Evolutionary conservation across 805 yeast species (phyloP), one percentile per base, ranked within the genome.

Genomic region (Candida morakotiae): DNA sequence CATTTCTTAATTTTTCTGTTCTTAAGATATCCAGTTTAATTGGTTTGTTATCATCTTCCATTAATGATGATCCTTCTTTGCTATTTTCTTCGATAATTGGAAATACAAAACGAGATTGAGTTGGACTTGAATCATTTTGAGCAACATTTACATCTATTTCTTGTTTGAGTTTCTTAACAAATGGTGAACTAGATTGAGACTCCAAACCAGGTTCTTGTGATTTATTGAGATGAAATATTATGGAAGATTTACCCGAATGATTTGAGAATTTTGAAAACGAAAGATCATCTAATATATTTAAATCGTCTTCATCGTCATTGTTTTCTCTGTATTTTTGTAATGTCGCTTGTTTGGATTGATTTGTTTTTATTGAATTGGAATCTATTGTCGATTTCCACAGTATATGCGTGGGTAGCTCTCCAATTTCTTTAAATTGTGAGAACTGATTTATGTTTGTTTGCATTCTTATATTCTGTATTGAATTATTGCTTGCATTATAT

Each of bases 181-280:
- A 60, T 11, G 68, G 66, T 30, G 64, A 58, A 1, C 42, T 45
- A 9, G 5, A 4, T 9, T 7, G 34, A 11, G 14, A 6, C 4
- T n/a, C n/a, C n/a, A n/a, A n/a, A n/a, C n/a, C n/a, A n/a, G n/a
- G n/a, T n/a, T n/a, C n/a, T n/a, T n/a, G n/a, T n/a, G n/a, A n/a
- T n/a, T n/a, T n/a, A n/a, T n/a, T n/a, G n/a, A n/a, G n/a, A n/a
- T n/a, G n/a, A n/a, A n/a, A 3, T n/a, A 18, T 20, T n/a, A 20
- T 6, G 10, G 38, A 34, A 11, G 28, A 21, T 16, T 4, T 13
- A 23, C 20, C 31, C 9, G 29, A 23, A 3, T 52, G 39, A 20
- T 58, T 63, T 35, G 70, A 60, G 43, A 66, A 66, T 45, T 52
- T 59, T 29, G 68, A 62, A 43, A 55, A 65, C 5, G 69, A 62